These are phyloP conservation scores for Amanita pseudoporphyria DNA, from an alignment of 768 basidiomycete species.

Conservation along the genomic window DNA sequence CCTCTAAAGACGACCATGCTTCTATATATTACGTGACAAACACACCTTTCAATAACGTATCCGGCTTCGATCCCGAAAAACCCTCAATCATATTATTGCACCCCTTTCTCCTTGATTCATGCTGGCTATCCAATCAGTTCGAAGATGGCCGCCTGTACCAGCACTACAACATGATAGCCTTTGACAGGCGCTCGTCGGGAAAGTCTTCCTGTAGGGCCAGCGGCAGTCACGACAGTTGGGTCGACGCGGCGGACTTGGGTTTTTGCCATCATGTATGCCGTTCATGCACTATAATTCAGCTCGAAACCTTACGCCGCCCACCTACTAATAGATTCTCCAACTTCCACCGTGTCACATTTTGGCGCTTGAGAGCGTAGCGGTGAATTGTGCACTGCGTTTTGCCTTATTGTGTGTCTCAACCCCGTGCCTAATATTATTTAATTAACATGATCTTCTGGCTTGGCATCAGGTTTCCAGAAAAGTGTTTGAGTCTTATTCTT, in stretches of 20 bases:
- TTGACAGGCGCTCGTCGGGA: constrained; percentile 61
- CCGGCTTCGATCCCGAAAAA: constrained; percentile 55
- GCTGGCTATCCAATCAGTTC: constrained; percentile 59
- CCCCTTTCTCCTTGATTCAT: constrained; percentile 57
- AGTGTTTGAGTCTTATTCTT: constrained; percentile 57
- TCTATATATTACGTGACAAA: constrained; percentile 70
- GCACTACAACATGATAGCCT: constrained; percentile 62
- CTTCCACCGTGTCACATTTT: constrained; percentile 65
- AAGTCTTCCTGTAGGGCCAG: constrained; percentile 43
- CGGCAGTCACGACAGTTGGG: constrained; percentile 62
- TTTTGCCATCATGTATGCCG: constrained; percentile 47
- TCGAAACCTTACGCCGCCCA: background rate
- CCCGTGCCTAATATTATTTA: background rate
- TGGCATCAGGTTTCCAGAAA: constrained; percentile 53
- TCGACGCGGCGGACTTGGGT: constrained; percentile 71
- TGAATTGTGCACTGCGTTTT: constrained; percentile 53
- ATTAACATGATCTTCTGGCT: constrained; percentile 3
- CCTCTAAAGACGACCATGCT: constrained; percentile 54
- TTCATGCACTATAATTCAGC: background rate
- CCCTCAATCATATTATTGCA: constrained; percentile 63
- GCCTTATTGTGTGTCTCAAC: constrained; percentile 48
- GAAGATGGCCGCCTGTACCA: constrained; percentile 52
- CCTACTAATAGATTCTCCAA: constrained; percentile 37
- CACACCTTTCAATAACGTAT: constrained; percentile 45
- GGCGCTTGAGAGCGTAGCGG: constrained; percentile 52